Percentiles rank a stretch among this genome's conserved stretches.
Evolutionary conservation across 768 basidiomycete genomes (phyloP).

Genomic region (Roridomyces roridus): DNA sequence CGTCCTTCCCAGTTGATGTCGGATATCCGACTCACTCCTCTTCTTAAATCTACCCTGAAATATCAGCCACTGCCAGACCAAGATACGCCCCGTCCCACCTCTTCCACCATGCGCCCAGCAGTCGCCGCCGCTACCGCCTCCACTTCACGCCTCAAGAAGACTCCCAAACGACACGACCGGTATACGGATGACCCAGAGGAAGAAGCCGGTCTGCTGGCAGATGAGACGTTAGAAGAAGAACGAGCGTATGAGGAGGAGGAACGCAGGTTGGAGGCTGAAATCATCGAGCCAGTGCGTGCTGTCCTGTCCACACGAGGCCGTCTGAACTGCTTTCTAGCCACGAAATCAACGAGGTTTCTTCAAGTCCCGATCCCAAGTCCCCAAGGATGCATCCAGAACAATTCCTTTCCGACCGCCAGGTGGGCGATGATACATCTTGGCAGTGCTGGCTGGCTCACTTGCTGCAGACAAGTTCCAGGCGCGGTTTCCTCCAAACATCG

Average conservation of each 20-base stretch:
- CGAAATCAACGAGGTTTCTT: constrained; percentile 30
- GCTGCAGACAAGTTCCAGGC: constrained; percentile 71
- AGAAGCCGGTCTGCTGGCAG: constrained; percentile 56
- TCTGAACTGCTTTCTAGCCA: not conserved
- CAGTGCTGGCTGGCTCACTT: not conserved
- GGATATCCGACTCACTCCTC: constrained; percentile 22
- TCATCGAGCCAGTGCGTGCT: constrained; percentile 21
- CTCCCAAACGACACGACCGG: constrained; percentile 54
- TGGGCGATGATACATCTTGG: constrained; percentile 26
- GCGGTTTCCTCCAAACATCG: constrained; percentile 84
- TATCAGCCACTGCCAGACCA: constrained; percentile 30
- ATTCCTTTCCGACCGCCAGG: constrained; percentile 81
- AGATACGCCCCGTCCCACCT: constrained; percentile 19
- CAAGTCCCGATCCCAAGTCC: constrained; percentile 34
- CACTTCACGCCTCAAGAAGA: constrained; percentile 34
- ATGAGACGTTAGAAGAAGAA: constrained; percentile 44
- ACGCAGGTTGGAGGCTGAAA: constrained; percentile 21
- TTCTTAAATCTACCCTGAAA: too few species aligned
- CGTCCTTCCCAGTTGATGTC: constrained; percentile 11
- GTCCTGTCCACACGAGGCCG: not conserved
- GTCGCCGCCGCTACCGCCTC: constrained; percentile 40
- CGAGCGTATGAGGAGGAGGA: constrained; percentile 42
- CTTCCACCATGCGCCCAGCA: constrained; percentile 33
- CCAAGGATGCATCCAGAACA: constrained; percentile 76
- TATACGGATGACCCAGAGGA: constrained; percentile 74